Conservation (phyloP, 208 protist species). For the Trichomonas tenax region DNA sequence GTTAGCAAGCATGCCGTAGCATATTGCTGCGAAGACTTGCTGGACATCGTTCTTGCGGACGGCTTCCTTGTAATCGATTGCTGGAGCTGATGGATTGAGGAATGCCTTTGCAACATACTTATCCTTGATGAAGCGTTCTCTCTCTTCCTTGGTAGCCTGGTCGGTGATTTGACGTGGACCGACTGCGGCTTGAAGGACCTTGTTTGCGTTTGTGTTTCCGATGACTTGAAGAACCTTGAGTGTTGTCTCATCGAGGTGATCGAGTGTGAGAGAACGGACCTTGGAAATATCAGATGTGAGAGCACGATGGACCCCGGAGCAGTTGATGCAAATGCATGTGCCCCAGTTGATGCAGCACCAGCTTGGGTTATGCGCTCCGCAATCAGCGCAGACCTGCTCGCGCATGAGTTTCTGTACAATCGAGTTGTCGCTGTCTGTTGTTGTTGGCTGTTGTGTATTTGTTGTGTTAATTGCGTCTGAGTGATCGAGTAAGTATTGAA, state of each 20-base stretch:
- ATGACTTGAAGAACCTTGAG: neutral
- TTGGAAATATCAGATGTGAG: neutral
- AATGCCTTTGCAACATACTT: neutral
- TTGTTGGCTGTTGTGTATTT: too few relatives aligned
- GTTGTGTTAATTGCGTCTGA: neutral
- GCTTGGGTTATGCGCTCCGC: neutral
- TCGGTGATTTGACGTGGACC: neutral
- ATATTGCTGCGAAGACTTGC: neutral
- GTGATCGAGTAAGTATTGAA: neutral
- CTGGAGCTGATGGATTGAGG: too few relatives aligned
- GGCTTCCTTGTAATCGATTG: neutral
- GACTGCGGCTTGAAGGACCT: neutral
- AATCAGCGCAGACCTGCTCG: neutral
- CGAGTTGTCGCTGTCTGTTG: neutral
- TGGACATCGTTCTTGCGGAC: neutral
- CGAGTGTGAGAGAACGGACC: neutral
- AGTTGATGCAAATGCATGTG: constrained; percentile 18
- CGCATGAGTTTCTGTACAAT: neutral
- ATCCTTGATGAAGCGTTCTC: neutral
- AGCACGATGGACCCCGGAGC: neutral
- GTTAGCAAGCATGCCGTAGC: neutral
- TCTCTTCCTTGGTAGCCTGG: neutral
- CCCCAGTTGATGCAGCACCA: constrained; percentile 22
- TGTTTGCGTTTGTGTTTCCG: neutral
- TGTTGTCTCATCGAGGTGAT: neutral